Base-by-base conservation (phyloP, 23 red algal genomes). In the Gracilaria caudata region DNA sequence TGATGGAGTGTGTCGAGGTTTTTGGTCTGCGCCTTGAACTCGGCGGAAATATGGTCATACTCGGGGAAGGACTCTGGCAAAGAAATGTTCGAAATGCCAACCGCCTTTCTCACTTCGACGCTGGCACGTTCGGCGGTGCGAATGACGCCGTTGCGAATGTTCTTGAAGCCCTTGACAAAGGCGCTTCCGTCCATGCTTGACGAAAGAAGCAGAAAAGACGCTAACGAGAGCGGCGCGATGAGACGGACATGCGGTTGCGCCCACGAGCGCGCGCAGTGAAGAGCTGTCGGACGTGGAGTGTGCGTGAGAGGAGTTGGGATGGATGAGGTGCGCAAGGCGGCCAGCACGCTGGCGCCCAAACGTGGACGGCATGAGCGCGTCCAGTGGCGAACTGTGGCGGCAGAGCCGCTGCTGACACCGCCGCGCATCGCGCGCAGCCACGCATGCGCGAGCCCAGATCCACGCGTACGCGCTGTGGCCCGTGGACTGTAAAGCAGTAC, bases 151-250 rank as follows among this genome's bases (percentile, higher is more conserved):
- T 87, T 82, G 21, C 64, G 68, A 25, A 89, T 60, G 65, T 71
- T 86, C 64, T 85, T 82, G 72, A 95, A 58, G 39, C 73, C 87
- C 59, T 86, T 84, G 32, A 87, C 63, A 80, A 86, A 84, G 21
- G 78, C 84, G 75, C 77, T 72, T n/a, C 78, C 64, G 64, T 84
- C 79, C 86, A 89, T 89, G 37, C 0, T 89, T 21, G 25, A 56
- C 21, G 6, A 56, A 2, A 21, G 57, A 5, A 25, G 4, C 2
- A 4, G 23, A 12, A 29, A 28, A 28, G 57, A 60, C 13, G 45
- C 7, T 49, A 9, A 8, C 23, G 23, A 4, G 57, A 29, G 57
- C 3, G 57, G 23, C 23, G 21, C 26, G 57, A 60, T 2, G 23
- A 20, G 25, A 3, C 23, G 45, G 45, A 49, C 45, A 13, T n/a